Base-by-base conservation (phyloP, 2,329 filamentous ascomycete species). In the Sarocladiaceae sp. region DNA sequence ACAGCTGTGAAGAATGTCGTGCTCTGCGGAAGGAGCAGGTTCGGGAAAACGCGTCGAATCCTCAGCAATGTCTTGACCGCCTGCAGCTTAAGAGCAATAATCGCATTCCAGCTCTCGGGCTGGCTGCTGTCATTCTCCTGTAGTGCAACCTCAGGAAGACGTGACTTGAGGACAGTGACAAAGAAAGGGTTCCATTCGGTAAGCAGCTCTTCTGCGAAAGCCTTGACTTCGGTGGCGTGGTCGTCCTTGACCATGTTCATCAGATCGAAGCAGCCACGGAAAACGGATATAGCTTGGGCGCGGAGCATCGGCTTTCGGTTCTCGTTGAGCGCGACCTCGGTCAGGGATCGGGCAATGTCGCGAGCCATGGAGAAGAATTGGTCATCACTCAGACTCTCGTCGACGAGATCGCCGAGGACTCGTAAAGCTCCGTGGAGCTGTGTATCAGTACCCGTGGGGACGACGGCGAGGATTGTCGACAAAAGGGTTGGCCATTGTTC, bases 201-300 rank as follows among this genome's bases (percentile, higher is more conserved):
- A 47, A 97, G 77, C 0, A 90, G 84, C 63, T 96, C 88, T 55
- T 96, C 90, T 51, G 93, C 91, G 66, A 99, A 99, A 1, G 78
- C 79, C 69, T 90, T 94, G 55, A 97, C 90, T 52, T 89, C 89
- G 53, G 80, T 79, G 62, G 89, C 88, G 70, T 97, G 89, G 60
- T 96, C 90, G 59, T 96, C 92, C 76, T 96, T 88, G 58, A 97
- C 88, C 82, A 97, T 96, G 71, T 97, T 91, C 73, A 99, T 82
- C 53, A 94, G 89, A 66, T 97, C 91, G 67, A 99, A 96, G 70
- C 90, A 96, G 47, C 84, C 84, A 53, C 90, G 83, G 76, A 97
- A 96, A 53, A 97, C 89, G 36, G 88, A 90, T 37, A 97, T 87
- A 35, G 94, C 89, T 59, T 97, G 76, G 26, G 91, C 90, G 55